These are phyloP conservation scores for Digitaria exilis DNA, from an alignment of 202 grass and related monocot species.

Conservation along the genomic window DNA sequence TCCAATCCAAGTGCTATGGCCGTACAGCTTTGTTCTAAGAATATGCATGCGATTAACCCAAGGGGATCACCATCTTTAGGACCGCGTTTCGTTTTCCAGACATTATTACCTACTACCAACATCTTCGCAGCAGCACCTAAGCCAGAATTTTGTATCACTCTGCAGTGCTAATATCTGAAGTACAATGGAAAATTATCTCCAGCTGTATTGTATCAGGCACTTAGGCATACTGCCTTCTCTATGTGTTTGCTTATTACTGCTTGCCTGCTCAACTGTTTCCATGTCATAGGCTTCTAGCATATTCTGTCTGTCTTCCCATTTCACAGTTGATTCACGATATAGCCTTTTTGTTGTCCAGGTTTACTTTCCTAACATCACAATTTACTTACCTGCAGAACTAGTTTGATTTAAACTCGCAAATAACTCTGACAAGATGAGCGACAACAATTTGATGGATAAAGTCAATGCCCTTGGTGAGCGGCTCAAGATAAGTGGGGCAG, in stretches of 20 bases:
- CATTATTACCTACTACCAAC: neutral
- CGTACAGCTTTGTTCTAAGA: neutral
- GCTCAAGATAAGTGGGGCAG: conserved; percentile 69
- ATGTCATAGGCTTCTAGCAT: neutral
- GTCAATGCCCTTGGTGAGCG: conserved; percentile 73
- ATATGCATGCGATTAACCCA: neutral
- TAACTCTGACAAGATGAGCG: conserved; percentile 58
- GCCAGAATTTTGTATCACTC: neutral
- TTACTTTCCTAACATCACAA: neutral
- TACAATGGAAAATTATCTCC: neutral
- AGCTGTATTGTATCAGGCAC: neutral
- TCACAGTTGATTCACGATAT: neutral
- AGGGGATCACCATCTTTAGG: neutral
- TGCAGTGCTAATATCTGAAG: neutral
- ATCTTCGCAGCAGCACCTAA: neutral
- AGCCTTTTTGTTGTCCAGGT: neutral
- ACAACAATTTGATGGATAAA: conserved; percentile 83
- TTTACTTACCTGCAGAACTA: neutral
- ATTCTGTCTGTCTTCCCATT: neutral
- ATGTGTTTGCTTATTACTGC: neutral
- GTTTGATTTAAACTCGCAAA: neutral
- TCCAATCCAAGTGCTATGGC: neutral
- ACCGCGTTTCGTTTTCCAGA: neutral
- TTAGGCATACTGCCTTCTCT: neutral
- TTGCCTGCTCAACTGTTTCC: neutral